phyloP scores from a whole-genome alignment of 805 yeast species.

The Isabelozyma pseudorhagii region DNA sequence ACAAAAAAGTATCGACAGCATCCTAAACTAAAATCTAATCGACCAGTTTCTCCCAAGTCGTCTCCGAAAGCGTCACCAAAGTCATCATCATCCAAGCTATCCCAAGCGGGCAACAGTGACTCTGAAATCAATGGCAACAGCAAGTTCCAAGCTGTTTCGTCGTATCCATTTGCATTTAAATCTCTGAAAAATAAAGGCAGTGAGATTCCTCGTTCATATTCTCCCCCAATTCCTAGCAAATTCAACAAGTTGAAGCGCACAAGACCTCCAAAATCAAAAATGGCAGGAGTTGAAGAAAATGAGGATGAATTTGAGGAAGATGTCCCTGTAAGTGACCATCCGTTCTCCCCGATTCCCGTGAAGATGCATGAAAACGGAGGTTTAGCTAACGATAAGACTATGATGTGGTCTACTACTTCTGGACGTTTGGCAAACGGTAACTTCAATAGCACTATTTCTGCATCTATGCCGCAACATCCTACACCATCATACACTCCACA shows the following conservation, averaged over 20 bases:
- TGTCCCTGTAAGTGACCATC: neutral
- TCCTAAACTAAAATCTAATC: neutral
- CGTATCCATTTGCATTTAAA: neutral
- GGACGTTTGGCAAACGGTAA: neutral
- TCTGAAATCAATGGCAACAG: neutral
- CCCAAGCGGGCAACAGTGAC: neutral
- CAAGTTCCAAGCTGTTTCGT: neutral
- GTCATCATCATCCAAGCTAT: neutral
- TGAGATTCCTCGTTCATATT: conserved; percentile 14
- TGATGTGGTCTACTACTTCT: neutral
- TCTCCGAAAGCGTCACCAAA: neutral
- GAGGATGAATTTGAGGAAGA: neutral
- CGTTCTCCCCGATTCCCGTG: neutral
- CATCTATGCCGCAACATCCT: neutral
- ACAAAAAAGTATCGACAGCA: neutral
- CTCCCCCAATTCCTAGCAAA: conserved; percentile 23
- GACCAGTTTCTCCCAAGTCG: conserved; percentile 1
- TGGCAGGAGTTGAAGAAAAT: neutral
- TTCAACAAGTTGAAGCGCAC: conserved; percentile 10
- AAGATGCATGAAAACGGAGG: neutral
- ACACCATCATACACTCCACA: neutral
- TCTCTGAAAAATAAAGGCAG: neutral
- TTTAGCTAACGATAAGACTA: neutral
- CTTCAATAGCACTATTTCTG: neutral
- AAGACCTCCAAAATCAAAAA: conserved; percentile 6